These are phyloP conservation scores for Sporothrix schenckii DNA, from an alignment of 2,329 filamentous ascomycete genomes.

Conservation along the genomic window DNA sequence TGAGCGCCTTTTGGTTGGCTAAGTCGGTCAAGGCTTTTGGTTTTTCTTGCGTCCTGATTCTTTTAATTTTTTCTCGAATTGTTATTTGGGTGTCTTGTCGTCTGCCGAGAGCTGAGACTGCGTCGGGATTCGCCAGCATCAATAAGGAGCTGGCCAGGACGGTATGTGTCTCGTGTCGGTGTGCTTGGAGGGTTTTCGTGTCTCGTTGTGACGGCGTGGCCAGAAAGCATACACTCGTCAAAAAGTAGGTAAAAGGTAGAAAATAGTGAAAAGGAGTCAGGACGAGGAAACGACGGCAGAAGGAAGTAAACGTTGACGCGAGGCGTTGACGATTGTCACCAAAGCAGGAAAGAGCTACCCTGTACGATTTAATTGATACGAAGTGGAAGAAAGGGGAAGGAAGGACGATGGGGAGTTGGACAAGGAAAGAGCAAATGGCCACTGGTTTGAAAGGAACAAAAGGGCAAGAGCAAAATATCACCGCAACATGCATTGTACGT, in stretches of 20 bases:
- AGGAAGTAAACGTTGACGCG: background rate
- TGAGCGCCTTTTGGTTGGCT: constrained; percentile 1
- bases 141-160: background rate
- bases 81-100: background rate
- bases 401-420: background rate
- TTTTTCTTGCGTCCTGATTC: background rate
- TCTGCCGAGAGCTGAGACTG: background rate
- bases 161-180: background rate
- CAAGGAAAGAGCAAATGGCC: background rate
- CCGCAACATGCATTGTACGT: too few species aligned
- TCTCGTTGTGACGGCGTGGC: background rate
- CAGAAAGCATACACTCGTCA: background rate
- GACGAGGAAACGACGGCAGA: background rate
- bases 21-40: background rate
- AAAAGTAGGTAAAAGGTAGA: background rate
- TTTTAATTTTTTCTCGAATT: background rate
- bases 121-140: background rate
- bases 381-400: background rate
- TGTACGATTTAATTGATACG: background rate
- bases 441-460: background rate
- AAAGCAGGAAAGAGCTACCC: constrained; percentile 15
- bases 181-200: background rate
- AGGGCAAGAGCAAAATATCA: background rate
- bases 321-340: background rate
- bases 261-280: background rate